Percentiles rank a stretch among this genome's conserved stretches.
phyloP scores from a whole-genome alignment of 352 stramenopile genomes.

The Pelagophyceae sp. region DNA sequence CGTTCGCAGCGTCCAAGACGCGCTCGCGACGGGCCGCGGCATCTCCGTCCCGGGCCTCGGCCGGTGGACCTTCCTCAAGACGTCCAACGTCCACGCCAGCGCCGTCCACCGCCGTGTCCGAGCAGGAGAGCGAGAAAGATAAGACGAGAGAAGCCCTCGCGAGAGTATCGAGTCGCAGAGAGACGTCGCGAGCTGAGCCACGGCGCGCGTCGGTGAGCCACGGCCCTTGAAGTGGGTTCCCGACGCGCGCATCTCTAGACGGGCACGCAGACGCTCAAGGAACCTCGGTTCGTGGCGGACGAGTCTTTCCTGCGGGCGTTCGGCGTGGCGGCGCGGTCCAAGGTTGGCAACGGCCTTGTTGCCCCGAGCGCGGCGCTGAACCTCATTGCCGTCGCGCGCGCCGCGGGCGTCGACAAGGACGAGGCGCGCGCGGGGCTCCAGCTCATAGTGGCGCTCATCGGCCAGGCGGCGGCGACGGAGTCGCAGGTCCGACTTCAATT shows the following conservation, averaged over 20 bases:
- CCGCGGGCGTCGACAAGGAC: background rate
- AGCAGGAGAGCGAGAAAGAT: too few species aligned
- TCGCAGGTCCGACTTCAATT: background rate
- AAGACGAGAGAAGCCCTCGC: too few species aligned
- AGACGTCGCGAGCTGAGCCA: too few species aligned
- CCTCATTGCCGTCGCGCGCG: background rate
- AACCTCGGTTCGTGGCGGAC: background rate
- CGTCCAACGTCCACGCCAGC: too few species aligned
- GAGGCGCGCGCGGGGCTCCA: background rate
- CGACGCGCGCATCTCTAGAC: too few species aligned
- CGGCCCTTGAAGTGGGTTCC: too few species aligned
- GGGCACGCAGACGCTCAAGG: too few species aligned
- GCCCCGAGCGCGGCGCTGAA: background rate
- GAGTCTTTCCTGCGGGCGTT: background rate
- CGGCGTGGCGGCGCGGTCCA: background rate
- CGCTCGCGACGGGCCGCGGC: background rate
- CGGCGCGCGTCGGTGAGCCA: too few species aligned
- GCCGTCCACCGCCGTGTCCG: too few species aligned
- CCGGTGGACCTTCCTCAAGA: background rate
- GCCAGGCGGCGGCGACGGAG: too few species aligned
- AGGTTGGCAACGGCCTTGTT: too few species aligned
- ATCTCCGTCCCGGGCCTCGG: background rate
- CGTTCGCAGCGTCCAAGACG: background rate
- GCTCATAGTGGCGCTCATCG: background rate
- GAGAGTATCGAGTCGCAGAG: too few species aligned